These are phyloP conservation scores for Colletotrichum sp. DNA, from an alignment of 2,329 filamentous ascomycete species.

Conservation along the genomic window DNA sequence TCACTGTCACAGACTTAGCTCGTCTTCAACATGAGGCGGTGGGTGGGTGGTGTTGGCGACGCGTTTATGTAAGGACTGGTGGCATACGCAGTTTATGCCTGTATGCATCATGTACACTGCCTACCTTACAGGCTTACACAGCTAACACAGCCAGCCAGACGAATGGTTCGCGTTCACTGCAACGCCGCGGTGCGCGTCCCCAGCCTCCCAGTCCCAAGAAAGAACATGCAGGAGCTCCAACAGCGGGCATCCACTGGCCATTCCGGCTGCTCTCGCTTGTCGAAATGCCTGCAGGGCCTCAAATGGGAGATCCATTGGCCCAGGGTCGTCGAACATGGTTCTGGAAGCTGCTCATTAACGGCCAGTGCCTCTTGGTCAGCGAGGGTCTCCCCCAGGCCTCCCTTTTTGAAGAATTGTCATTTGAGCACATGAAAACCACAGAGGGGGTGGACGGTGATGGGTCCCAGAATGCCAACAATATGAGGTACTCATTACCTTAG, in stretches of 20 bases:
- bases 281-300: constrained; percentile 2
- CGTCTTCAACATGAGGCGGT: neutral
- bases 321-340: constrained; percentile 1
- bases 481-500: neutral
- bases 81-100: neutral
- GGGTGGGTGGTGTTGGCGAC: neutral
- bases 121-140: neutral
- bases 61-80: neutral
- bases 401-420: neutral
- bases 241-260: neutral
- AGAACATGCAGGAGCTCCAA: neutral
- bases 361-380: neutral
- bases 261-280: constrained; percentile 8
- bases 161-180: neutral
- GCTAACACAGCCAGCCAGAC: neutral
- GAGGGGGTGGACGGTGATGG: neutral
- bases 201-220: neutral
- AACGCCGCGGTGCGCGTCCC: neutral
- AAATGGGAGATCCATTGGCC: constrained; percentile 10
- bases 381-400: neutral
- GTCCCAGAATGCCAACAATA: neutral
- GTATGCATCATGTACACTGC: neutral
- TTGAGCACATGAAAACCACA: neutral
- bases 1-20: neutral
- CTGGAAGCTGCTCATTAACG: constrained; percentile 12